A percentile compares a stretch with the other conserved stretches of the same genome.
These are phyloP conservation scores for Monosporascus ibericus DNA, from an alignment of 2,329 filamentous ascomycete species.

Conservation along the genomic window DNA sequence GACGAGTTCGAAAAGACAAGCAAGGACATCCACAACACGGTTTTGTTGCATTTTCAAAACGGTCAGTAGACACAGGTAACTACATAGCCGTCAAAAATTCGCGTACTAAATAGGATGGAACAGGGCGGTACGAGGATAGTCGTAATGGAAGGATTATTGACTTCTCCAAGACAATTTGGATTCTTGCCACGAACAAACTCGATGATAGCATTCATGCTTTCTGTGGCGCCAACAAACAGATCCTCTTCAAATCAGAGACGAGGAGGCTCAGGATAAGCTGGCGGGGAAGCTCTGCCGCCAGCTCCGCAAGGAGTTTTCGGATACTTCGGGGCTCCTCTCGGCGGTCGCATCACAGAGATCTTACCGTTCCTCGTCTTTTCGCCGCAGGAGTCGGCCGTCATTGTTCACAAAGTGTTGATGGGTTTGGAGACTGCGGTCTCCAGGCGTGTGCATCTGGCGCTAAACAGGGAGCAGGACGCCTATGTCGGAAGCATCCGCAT, in stretches of 20 bases:
- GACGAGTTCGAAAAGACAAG: constrained; percentile 47
- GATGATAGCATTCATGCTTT: constrained; percentile 34
- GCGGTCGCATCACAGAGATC: constrained; percentile 11
- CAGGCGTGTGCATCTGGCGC: constrained; percentile 1
- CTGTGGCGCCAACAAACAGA: constrained; percentile 19
- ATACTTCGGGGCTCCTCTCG: constrained; percentile 9
- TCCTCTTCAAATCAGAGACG: constrained; percentile 3
- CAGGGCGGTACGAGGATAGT: constrained; percentile 33
- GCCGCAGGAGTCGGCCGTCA: constrained; percentile 7
- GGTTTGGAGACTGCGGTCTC: constrained; percentile 3
- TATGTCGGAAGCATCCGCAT: constrained; percentile 11
- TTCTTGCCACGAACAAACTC: constrained; percentile 39
- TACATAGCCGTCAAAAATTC: neutral
- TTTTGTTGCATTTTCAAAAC: constrained; percentile 38
- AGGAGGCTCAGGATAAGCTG: constrained; percentile 7
- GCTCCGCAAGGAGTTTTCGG: constrained; percentile 8
- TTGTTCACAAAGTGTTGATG: constrained; percentile 2
- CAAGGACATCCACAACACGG: constrained; percentile 31
- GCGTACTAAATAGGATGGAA: neutral
- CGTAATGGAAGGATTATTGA: constrained; percentile 28
- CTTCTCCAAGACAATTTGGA: constrained; percentile 41
- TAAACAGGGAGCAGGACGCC: constrained; percentile 7
- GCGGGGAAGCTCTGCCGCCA: constrained; percentile 4
- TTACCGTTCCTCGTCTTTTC: constrained; percentile 12
- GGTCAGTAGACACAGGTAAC: constrained; percentile 22